A percentile compares a stretch with the other conserved stretches of the same genome.
Conservation (phyloP, 495 filamentous ascomycete species). For the Collariella sp. region DNA sequence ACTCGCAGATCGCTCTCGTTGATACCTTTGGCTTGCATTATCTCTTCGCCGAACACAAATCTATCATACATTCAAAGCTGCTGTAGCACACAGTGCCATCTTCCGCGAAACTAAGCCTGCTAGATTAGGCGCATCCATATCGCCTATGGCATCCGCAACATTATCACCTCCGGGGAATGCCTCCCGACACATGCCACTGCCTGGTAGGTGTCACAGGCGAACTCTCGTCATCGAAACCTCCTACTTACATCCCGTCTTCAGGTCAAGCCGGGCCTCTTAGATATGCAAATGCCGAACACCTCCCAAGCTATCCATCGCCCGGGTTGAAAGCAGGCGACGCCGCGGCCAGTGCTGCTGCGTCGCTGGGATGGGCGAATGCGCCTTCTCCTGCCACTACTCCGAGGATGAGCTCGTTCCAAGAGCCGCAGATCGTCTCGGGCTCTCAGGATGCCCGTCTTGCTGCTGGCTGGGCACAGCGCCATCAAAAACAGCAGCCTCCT, state of each 20-base stretch:
- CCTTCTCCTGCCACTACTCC: not conserved
- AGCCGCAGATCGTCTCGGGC: conserved; percentile 51
- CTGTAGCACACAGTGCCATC: no score
- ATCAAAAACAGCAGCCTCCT: conserved; percentile 33
- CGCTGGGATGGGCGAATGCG: conserved; percentile 57
- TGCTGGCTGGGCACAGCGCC: conserved; percentile 50
- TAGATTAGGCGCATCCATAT: not conserved
- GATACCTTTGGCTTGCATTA: no score
- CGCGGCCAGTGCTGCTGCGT: conserved; percentile 65
- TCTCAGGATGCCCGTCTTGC: conserved; percentile 68
- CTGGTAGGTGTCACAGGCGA: not conserved
- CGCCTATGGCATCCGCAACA: conserved; percentile 1
- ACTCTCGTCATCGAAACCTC: not conserved
- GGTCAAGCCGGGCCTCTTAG: conserved; percentile 49
- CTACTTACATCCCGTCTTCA: conserved; percentile 18
- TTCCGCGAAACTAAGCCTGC: not conserved
- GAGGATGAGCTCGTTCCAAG: conserved; percentile 17
- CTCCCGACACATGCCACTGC: not conserved
- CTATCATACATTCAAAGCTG: no score
- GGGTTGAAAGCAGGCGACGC: conserved; percentile 54
- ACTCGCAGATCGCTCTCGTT: no score
- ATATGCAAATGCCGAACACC: conserved; percentile 57
- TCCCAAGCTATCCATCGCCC: conserved; percentile 56
- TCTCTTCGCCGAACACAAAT: no score
- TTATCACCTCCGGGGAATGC: not conserved